A percentile compares a stretch with the other conserved stretches of the same genome.
Conservation (phyloP, 2,329 filamentous ascomycete genomes). For the Graphium sp. region DNA sequence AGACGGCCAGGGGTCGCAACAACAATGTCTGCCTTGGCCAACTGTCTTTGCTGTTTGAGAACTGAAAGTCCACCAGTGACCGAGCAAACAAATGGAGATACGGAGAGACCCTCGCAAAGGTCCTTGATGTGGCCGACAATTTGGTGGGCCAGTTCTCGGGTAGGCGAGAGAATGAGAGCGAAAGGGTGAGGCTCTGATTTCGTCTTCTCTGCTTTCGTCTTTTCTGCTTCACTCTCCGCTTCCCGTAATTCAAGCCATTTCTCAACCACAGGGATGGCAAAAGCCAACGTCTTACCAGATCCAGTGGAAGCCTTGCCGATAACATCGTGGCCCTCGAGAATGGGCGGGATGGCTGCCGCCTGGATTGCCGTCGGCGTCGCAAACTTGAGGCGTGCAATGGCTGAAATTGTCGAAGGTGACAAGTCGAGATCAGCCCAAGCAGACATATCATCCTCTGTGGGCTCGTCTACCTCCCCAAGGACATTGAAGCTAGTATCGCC, state of each 20-base stretch:
- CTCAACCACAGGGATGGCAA: constrained; percentile 85
- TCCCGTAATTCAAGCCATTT: constrained; percentile 45
- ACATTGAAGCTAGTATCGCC: constrained; percentile 12
- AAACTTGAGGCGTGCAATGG: constrained; percentile 69
- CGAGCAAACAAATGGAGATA: constrained; percentile 60
- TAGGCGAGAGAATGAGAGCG: constrained; percentile 77
- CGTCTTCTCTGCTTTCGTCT: constrained; percentile 9
- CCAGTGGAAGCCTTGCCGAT: constrained; percentile 94
- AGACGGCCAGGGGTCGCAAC: constrained; percentile 81
- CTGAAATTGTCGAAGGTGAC: constrained; percentile 52
- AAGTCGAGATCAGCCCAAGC: constrained; percentile 64
- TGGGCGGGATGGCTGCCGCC: constrained; percentile 59
- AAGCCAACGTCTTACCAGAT: constrained; percentile 91
- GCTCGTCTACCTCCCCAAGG: constrained; percentile 33
- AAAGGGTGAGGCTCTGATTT: constrained; percentile 29
- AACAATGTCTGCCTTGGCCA: constrained; percentile 79
- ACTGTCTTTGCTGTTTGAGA: constrained; percentile 81
- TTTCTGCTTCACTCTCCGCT: constrained; percentile 14
- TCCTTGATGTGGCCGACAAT: constrained; percentile 66
- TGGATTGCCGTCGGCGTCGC: constrained; percentile 71
- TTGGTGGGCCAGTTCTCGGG: constrained; percentile 85
- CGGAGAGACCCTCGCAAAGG: constrained; percentile 45
- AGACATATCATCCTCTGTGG: constrained; percentile 50
- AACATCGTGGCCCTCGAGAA: constrained; percentile 72
- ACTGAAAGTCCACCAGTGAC: constrained; percentile 85